Conservation (phyloP, 331 rosid species). For the Malus hybrid region DNA sequence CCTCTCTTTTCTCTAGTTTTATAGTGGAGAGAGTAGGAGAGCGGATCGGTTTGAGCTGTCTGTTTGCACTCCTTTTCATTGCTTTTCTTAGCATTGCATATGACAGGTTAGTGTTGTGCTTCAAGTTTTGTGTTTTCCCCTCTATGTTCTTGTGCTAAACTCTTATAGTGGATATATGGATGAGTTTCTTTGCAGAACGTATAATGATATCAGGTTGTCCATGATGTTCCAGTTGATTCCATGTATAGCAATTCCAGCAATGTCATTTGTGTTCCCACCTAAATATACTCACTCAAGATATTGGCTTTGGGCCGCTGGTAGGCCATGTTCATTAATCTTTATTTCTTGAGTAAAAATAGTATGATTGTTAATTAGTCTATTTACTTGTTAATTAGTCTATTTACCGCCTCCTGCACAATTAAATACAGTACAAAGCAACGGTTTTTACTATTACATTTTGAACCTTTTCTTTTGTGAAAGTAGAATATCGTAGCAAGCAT, state of each 20-base stretch:
- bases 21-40: constrained; percentile 47
- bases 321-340: neutral
- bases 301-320: constrained; percentile 60
- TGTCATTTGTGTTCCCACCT: constrained; percentile 33
- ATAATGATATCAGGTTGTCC: constrained; percentile 50
- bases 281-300: constrained; percentile 54
- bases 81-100: constrained; percentile 33
- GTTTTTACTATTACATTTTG: neutral
- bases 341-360: neutral
- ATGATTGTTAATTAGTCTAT: neutral
- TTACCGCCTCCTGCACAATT: neutral
- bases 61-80: constrained; percentile 31
- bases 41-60: constrained; percentile 39
- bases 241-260: constrained; percentile 36
- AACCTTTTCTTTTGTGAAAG: neutral
- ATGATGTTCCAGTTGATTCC: constrained; percentile 50
- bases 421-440: neutral
- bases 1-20: constrained; percentile 49
- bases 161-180: constrained; percentile 4
- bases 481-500: neutral
- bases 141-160: neutral
- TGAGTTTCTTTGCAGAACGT: constrained; percentile 37
- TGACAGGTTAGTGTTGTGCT: constrained; percentile 35
- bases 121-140: neutral
- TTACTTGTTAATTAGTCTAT: neutral